These are phyloP conservation scores for Aegilops sharonensis DNA, from an alignment of 176 grass and related monocot genomes.

Conservation along the genomic window DNA sequence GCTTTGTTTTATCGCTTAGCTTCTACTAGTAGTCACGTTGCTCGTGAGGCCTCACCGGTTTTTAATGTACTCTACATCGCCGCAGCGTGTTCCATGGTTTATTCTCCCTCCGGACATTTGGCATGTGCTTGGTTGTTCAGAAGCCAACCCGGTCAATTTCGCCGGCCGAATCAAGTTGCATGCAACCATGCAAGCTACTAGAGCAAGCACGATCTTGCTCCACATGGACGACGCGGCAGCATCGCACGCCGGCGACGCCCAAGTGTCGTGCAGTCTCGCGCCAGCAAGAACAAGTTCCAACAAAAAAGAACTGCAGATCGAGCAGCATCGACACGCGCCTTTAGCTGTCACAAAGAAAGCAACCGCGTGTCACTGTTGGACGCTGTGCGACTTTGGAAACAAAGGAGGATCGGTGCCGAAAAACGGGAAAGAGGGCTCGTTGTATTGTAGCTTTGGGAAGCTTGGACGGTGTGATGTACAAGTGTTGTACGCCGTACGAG, in stretches of 20 bases:
- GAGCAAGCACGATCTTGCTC: neutral
- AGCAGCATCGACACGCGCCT: neutral
- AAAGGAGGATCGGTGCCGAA: slow-evolving; percentile 9
- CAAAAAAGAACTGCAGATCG: slow-evolving; percentile 9
- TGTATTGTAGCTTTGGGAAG: neutral
- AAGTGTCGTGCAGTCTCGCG: neutral
- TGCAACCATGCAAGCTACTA: neutral
- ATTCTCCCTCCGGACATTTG: slow-evolving; percentile 19
- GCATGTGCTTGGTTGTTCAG: neutral
- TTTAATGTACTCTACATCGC: too few relatives aligned
- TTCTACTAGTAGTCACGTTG: slow-evolving; percentile 17
- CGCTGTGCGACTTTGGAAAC: slow-evolving; percentile 18
- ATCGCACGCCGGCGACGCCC: neutral
- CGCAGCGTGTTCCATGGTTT: neutral
- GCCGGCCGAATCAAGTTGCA: slow-evolving; percentile 24
- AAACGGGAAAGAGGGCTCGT: neutral
- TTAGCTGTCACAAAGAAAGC: neutral
- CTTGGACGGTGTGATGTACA: neutral
- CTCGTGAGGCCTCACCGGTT: neutral
- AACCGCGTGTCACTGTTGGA: neutral
- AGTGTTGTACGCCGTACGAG: neutral
- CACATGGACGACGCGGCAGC: slow-evolving; percentile 15
- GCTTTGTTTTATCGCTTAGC: slow-evolving; percentile 20
- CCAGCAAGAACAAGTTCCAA: neutral
- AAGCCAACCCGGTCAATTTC: neutral